Conservation (phyloP, 306 rosid species). For the Pueraria montana region DNA sequence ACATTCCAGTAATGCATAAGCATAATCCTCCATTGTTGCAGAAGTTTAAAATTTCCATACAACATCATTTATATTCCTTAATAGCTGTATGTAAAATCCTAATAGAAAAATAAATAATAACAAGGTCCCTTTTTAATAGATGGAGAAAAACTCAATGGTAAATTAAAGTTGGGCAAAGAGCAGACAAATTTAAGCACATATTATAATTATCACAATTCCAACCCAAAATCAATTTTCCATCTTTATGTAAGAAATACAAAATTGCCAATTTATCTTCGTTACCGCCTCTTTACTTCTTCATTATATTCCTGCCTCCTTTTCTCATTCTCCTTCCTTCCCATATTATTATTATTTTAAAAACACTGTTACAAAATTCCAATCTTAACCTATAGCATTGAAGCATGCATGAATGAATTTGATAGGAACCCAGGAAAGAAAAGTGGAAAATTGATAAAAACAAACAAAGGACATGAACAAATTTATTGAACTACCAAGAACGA, state of each 20-base stretch:
- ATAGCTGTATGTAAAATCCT: too few relatives aligned
- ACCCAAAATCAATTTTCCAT: slow-evolving; percentile 13
- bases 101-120: too few relatives aligned
- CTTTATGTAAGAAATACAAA: too few relatives aligned
- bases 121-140: too few relatives aligned
- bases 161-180: too few relatives aligned
- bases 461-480: neutral
- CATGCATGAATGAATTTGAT: neutral
- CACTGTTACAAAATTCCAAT: neutral
- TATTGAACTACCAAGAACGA: neutral
- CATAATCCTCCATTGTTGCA: too few relatives aligned
- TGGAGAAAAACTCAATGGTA: too few relatives aligned
- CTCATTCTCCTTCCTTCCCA: neutral
- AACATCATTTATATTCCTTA: too few relatives aligned
- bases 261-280: neutral
- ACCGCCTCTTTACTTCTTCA: neutral
- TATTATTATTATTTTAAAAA: neutral
- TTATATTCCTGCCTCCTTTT: slow-evolving; percentile 5
- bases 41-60: too few relatives aligned
- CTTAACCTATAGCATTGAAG: neutral
- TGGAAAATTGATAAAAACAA: neutral
- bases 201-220: neutral
- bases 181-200: neutral
- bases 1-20: neutral
- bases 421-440: neutral